Conservation (phyloP, 2,329 filamentous ascomycete species). For the Aureobasidium mangrovei region DNA sequence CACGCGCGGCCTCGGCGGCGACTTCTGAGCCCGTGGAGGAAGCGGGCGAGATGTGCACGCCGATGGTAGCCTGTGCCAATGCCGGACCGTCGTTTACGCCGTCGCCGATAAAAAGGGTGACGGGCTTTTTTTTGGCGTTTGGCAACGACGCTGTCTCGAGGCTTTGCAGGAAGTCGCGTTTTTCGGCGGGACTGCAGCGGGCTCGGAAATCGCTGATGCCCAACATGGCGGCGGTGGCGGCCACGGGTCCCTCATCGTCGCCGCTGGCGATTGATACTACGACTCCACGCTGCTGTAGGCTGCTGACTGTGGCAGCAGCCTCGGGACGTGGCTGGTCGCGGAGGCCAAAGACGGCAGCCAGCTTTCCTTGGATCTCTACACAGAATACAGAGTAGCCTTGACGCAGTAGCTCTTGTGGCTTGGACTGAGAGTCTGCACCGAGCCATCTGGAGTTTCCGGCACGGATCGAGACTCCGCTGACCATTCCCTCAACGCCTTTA, state of each 20-base stretch:
- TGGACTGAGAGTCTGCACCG: slow-evolving; percentile 23
- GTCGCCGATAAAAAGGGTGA: slow-evolving; percentile 64
- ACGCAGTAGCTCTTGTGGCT: slow-evolving; percentile 28
- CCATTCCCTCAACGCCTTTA: slow-evolving; percentile 34
- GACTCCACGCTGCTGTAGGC: slow-evolving; percentile 42
- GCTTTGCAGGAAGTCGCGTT: slow-evolving; percentile 26
- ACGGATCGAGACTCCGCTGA: slow-evolving; percentile 27
- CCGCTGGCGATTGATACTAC: slow-evolving; percentile 48
- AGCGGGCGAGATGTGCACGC: slow-evolving; percentile 56
- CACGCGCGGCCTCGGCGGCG: neutral
- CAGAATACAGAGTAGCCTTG: slow-evolving; percentile 47
- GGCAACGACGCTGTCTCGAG: slow-evolving; percentile 21
- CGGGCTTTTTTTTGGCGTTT: slow-evolving; percentile 14
- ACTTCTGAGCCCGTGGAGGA: slow-evolving; percentile 52
- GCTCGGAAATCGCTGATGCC: slow-evolving; percentile 36
- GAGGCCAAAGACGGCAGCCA: slow-evolving; percentile 44
- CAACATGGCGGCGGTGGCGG: slow-evolving; percentile 37
- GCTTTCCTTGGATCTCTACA: slow-evolving; percentile 40
- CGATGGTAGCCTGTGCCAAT: slow-evolving; percentile 60
- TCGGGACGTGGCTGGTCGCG: slow-evolving; percentile 40
- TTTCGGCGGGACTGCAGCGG: slow-evolving; percentile 45
- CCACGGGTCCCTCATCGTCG: slow-evolving; percentile 44
- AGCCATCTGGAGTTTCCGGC: slow-evolving; percentile 45
- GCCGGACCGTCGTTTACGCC: slow-evolving; percentile 73
- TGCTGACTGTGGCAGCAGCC: slow-evolving; percentile 43